A percentile compares a stretch with the other conserved stretches of the same genome.
phyloP scores from a whole-genome alignment of 345 rosid species.

The Brassica nigra region DNA sequence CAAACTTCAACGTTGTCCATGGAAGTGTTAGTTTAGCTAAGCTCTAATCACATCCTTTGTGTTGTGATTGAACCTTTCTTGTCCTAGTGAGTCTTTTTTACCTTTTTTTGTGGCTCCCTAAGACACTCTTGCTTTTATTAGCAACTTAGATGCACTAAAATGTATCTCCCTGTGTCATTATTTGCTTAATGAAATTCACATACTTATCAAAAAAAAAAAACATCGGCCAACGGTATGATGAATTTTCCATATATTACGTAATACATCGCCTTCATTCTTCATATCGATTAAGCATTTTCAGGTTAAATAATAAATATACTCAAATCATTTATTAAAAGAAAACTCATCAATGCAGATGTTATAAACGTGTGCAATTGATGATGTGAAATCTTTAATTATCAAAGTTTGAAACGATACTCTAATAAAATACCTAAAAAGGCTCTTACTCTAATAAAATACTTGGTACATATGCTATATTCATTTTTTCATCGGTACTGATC shows the following conservation, averaged over 20 bases:
- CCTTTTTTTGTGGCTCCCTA: no score
- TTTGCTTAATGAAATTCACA: no score
- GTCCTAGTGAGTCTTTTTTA: no score
- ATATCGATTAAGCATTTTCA: neutral
- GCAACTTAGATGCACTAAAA: no score
- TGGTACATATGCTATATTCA: neutral
- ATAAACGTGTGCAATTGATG: neutral
- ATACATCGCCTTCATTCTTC: neutral
- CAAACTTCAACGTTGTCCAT: no score
- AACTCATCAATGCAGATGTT: neutral
- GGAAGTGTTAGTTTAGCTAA: no score
- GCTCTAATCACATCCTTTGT: no score
- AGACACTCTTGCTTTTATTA: no score
- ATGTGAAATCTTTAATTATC: neutral
- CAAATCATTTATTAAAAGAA: neutral
- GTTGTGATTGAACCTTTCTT: no score
- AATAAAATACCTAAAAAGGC: neutral
- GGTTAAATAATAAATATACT: neutral
- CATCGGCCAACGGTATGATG: slow-evolving; percentile 4
- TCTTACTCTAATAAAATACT: neutral
- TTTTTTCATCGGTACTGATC: neutral
- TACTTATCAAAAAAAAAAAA: no score
- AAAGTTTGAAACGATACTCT: neutral
- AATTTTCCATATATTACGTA: neutral
- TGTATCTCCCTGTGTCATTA: no score